Percentiles rank a stretch among this genome's conserved stretches.
Conservation (phyloP, 1,284 basidiomycete genomes). For the Puccinia hordei region DNA sequence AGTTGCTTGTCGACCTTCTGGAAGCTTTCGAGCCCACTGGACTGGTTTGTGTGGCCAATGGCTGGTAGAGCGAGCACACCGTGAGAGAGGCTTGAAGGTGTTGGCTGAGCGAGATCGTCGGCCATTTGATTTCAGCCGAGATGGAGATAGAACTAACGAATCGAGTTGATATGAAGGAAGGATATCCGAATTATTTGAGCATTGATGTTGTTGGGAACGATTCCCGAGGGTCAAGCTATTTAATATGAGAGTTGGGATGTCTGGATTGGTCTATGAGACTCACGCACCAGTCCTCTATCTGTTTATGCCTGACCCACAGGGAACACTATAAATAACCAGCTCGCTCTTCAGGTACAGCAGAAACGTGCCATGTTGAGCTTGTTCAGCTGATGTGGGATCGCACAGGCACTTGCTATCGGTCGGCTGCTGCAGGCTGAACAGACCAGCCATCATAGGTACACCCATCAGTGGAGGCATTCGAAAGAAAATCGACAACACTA, state of each 20-base stretch:
- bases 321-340: not conserved
- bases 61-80: not conserved
- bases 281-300: not conserved
- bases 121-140: not conserved
- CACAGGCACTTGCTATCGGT: no score
- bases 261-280: not conserved
- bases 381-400: not conserved
- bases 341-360: not conserved
- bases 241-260: not conserved
- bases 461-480: not conserved
- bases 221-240: not conserved
- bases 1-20: not conserved
- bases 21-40: not conserved
- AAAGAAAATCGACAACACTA: not conserved
- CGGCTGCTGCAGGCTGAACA: conserved; percentile 18
- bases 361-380: conserved; percentile 10
- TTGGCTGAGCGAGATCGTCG: not conserved
- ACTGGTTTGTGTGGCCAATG: not conserved
- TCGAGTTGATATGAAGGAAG: not conserved
- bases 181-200: not conserved
- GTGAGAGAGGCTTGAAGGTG: not conserved
- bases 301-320: not conserved
- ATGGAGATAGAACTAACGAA: not conserved
- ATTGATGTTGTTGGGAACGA: not conserved
- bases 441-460: not conserved